Evolutionary conservation across 441 rosid species (phyloP).

Genomic region (Syzygium syzygioides): DNA sequence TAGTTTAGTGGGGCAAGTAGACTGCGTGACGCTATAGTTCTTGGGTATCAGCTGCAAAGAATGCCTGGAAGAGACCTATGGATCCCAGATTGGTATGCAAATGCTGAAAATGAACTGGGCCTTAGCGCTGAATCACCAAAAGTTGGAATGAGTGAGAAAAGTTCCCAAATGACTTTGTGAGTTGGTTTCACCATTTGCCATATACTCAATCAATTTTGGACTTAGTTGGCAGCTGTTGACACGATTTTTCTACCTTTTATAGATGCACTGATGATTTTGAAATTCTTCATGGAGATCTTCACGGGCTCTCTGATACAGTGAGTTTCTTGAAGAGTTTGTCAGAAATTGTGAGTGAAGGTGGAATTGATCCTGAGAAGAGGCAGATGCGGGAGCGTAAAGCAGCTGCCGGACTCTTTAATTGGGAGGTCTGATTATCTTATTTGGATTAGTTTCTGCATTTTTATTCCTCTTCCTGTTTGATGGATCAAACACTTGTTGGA

Average conservation of each 20-base stretch:
- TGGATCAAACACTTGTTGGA: neutral
- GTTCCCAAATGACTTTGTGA: conserved; percentile 21
- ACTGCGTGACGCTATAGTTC: conserved; percentile 95
- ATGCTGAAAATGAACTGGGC: conserved; percentile 86
- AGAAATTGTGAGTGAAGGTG: conserved; percentile 56
- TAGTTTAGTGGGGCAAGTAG: conserved; percentile 98
- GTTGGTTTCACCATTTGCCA: conserved; percentile 15
- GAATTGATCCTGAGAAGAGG: conserved; percentile 62
- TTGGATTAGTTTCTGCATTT: neutral
- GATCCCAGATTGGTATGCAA: conserved; percentile 98
- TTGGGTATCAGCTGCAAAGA: conserved; percentile 97
- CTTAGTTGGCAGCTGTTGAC: conserved; percentile 4
- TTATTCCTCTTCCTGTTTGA: neutral
- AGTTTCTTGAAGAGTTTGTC: conserved; percentile 82
- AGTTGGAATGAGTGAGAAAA: conserved; percentile 32
- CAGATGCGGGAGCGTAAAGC: conserved; percentile 92
- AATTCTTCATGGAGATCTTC: conserved; percentile 87
- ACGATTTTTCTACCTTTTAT: conserved; percentile 15
- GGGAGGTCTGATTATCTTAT: conserved; percentile 61
- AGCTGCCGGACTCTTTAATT: conserved; percentile 94
- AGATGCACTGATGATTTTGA: conserved; percentile 77
- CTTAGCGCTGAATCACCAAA: conserved; percentile 58
- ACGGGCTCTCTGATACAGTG: conserved; percentile 81
- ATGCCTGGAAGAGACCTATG: conserved; percentile 90
- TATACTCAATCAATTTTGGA: neutral